phyloP scores from a whole-genome alignment of 2,329 filamentous ascomycete genomes.

The Xylariales sp. region DNA sequence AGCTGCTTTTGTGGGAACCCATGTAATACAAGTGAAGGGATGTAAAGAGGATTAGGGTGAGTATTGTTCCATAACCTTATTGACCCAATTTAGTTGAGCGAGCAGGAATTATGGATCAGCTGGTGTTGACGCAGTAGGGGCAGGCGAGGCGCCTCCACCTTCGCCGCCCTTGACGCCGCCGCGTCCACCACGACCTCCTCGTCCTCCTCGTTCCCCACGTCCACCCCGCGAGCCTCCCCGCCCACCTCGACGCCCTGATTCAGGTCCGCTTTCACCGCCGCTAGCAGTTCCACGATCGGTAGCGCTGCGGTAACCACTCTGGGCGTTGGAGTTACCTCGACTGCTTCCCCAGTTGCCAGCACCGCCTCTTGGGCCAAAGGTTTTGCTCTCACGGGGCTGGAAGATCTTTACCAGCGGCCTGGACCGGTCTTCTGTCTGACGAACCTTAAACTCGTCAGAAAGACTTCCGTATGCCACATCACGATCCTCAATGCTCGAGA shows the following conservation, averaged over 20 bases:
- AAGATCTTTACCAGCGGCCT: slow-evolving; percentile 83
- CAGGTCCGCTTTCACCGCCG: slow-evolving; percentile 69
- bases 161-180: slow-evolving; percentile 49
- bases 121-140: slow-evolving; percentile 37
- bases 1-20: slow-evolving; percentile 15
- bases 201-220: slow-evolving; percentile 52
- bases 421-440: slow-evolving; percentile 66
- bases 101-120: slow-evolving; percentile 4
- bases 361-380: slow-evolving; percentile 56
- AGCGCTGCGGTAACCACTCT: slow-evolving; percentile 79
- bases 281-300: slow-evolving; percentile 60
- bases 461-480: slow-evolving; percentile 73
- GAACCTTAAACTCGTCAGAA: slow-evolving; percentile 71
- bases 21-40: slow-evolving; percentile 41
- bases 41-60: slow-evolving; percentile 22
- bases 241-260: slow-evolving; percentile 49
- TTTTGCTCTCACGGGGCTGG: slow-evolving; percentile 59
- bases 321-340: slow-evolving; percentile 53
- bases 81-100: too few relatives aligned
- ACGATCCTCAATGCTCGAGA: slow-evolving; percentile 74
- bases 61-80: neutral
- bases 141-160: slow-evolving; percentile 49
- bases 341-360: slow-evolving; percentile 65
- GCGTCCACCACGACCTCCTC: slow-evolving; percentile 41
- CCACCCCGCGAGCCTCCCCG: slow-evolving; percentile 50